Conservation (phyloP, 2,329 filamentous ascomycete species). For the Calonectria pteridis region DNA sequence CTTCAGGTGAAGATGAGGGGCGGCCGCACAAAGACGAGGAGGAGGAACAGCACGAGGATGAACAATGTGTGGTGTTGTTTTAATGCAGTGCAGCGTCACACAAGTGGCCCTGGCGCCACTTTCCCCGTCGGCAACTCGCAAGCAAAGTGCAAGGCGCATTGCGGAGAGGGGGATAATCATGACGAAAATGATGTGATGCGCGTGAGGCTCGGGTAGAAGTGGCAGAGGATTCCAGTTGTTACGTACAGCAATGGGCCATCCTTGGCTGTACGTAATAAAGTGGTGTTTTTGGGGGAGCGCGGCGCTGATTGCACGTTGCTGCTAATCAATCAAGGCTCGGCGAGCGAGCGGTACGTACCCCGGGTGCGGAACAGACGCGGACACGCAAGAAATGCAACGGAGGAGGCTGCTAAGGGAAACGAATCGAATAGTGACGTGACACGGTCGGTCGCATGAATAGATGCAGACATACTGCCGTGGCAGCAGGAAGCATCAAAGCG, state of each 20-base stretch:
- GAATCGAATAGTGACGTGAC: slow-evolving; percentile 6
- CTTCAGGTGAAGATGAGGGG: slow-evolving; percentile 7
- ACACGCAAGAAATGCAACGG: background rate
- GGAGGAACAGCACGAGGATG: background rate
- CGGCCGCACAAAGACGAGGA: background rate
- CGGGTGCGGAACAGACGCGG: background rate
- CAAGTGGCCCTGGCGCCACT: background rate
- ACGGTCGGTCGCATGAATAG: slow-evolving; percentile 12
- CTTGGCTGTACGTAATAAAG: slow-evolving; percentile 25
- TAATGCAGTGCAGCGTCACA: slow-evolving; percentile 5
- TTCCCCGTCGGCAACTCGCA: background rate
- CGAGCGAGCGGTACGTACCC: background rate
- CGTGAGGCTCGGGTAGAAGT: background rate
- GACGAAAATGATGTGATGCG: slow-evolving; percentile 13
- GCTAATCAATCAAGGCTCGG: background rate
- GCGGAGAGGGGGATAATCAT: background rate
- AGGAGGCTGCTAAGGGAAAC: background rate
- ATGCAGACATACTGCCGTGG: slow-evolving; percentile 4
- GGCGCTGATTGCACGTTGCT: slow-evolving; percentile 4
- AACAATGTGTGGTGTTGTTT: slow-evolving; percentile 7
- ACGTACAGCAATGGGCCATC: slow-evolving; percentile 23
- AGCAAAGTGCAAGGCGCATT: background rate
- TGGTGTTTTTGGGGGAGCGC: slow-evolving; percentile 4
- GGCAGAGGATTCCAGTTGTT: slow-evolving; percentile 14
- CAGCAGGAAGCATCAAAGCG: slow-evolving; percentile 5